A percentile compares a stretch with the other conserved stretches of the same genome.
phyloP scores from a whole-genome alignment of 495 filamentous ascomycete genomes.

The Viridothelium virens region DNA sequence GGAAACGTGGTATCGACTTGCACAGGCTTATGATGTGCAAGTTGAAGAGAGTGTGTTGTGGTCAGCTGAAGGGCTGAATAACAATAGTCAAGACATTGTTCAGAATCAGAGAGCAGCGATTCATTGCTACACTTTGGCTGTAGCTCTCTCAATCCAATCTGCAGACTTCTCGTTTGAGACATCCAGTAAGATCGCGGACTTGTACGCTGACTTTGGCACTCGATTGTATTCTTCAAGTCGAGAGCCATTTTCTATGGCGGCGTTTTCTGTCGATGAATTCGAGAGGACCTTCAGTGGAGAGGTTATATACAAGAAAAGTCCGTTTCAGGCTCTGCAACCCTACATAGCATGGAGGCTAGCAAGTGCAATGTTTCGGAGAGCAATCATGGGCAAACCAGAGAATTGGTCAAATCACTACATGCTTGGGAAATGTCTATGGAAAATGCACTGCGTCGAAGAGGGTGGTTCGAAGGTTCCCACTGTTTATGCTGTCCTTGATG shows the following conservation, averaged over 20 bases:
- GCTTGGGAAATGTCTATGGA: slow-evolving; percentile 91
- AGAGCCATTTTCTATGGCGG: slow-evolving; percentile 82
- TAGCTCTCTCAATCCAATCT: slow-evolving; percentile 60
- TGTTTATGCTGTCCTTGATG: slow-evolving; percentile 55
- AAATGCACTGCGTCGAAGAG: slow-evolving; percentile 60
- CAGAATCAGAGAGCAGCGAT: slow-evolving; percentile 74
- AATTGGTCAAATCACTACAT: slow-evolving; percentile 87
- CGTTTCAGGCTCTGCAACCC: slow-evolving; percentile 63
- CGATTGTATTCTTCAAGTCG: slow-evolving; percentile 86
- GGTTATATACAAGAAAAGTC: slow-evolving; percentile 64
- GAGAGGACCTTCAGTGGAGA: slow-evolving; percentile 65
- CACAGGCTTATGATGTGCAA: slow-evolving; percentile 83
- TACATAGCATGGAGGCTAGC: slow-evolving; percentile 86
- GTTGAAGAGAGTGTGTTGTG: slow-evolving; percentile 88
- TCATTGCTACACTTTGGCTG: slow-evolving; percentile 86
- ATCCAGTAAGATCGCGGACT: slow-evolving; percentile 60
- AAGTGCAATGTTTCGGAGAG: slow-evolving; percentile 65
- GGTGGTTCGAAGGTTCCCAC: slow-evolving; percentile 20
- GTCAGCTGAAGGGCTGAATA: slow-evolving; percentile 95
- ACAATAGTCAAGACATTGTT: slow-evolving; percentile 64
- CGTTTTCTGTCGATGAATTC: slow-evolving; percentile 45
- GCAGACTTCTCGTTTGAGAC: slow-evolving; percentile 57
- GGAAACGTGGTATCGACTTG: slow-evolving; percentile 95
- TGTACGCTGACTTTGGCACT: slow-evolving; percentile 85
- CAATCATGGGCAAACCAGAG: slow-evolving; percentile 64